Base-by-base conservation (phyloP, 2,329 filamentous ascomycete species). In the Colletotrichum costaricense region DNA sequence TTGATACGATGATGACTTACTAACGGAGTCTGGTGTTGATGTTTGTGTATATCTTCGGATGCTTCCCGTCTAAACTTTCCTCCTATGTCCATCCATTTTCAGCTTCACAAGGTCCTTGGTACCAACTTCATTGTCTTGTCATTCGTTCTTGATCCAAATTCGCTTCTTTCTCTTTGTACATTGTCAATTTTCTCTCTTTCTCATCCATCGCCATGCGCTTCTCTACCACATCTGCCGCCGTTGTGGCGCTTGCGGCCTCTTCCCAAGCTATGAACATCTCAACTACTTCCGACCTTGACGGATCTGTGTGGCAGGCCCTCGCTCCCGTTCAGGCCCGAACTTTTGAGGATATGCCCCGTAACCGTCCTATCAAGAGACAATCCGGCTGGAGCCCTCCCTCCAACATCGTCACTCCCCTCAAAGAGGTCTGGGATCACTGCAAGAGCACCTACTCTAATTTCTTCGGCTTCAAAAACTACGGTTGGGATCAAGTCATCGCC, bases 401-500 rank as follows among this genome's bases (percentile, higher is more conserved):
- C 0, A 60, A 76, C n/a, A 74, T 81, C 62, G 72, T 69, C 6
- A 52, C 46, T 0, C 76, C 79, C 2, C 74, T 81, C n/a, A 79
- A 77, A 30, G 74, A 81, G 65, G 79, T 81, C 14, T 81, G 80
- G 80, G 77, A 80, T 4, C 79, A 81, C 71, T 76, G 77, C 72
- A 55, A 75, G 46, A 14, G 73, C 58, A 80, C 80, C 11, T 81
- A 81, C 69, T 72, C 68, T 52, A 67, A 78, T 19, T 57, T 76
- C 19, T 68, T 70, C 72, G 62, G 74, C 2, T 81, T 81, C 75
- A 80, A 79, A 72, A 81, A 81, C 78, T 81, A 79, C 42, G 80
- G 80, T 19, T 81, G 80, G 80, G 80, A 82, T 8, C 80, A 81
- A 60, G 67, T 82, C 26, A 78, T 81, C 1, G 79, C 78, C 9